A percentile compares a stretch with the other conserved stretches of the same genome.
Evolutionary conservation across 1,284 basidiomycete genomes (phyloP).

Genomic region (Apiotrichum veenhuisii): DNA sequence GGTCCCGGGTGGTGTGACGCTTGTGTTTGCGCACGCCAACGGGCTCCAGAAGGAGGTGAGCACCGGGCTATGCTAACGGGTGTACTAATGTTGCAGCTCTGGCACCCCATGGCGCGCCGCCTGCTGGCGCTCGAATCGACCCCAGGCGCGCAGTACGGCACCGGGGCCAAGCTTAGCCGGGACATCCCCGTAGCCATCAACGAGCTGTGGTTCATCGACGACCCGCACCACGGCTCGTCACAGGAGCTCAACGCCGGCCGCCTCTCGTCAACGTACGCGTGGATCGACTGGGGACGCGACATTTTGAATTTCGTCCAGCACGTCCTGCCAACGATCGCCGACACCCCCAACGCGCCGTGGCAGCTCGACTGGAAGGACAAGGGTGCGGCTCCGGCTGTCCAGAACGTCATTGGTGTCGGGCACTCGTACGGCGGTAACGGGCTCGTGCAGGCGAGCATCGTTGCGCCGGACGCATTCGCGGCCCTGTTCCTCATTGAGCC

Average conservation of each 20-base stretch:
- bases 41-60: constrained; percentile 76
- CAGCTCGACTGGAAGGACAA: constrained; percentile 11
- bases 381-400: background rate
- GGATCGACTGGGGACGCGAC: constrained; percentile 49
- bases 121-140: constrained; percentile 41
- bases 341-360: background rate
- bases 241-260: constrained; percentile 60
- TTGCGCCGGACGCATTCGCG: constrained; percentile 65
- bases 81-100: constrained; percentile 32
- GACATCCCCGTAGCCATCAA: constrained; percentile 52
- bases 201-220: constrained; percentile 76
- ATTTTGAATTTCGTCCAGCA: constrained; percentile 48
- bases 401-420: constrained; percentile 59
- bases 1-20: constrained; percentile 55
- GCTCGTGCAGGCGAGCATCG: constrained; percentile 59
- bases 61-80: background rate
- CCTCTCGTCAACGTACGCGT: constrained; percentile 47
- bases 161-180: background rate
- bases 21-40: constrained; percentile 73
- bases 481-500: constrained; percentile 77
- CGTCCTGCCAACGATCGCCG: constrained; percentile 43
- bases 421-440: constrained; percentile 78
- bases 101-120: constrained; percentile 60
- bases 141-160: constrained; percentile 4
- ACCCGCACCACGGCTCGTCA: constrained; percentile 71